Evolutionary conservation across 1,284 basidiomycete genomes (phyloP), one percentile per base, ranked within the genome.

Genomic region (Heterobasidion irregulare): DNA sequence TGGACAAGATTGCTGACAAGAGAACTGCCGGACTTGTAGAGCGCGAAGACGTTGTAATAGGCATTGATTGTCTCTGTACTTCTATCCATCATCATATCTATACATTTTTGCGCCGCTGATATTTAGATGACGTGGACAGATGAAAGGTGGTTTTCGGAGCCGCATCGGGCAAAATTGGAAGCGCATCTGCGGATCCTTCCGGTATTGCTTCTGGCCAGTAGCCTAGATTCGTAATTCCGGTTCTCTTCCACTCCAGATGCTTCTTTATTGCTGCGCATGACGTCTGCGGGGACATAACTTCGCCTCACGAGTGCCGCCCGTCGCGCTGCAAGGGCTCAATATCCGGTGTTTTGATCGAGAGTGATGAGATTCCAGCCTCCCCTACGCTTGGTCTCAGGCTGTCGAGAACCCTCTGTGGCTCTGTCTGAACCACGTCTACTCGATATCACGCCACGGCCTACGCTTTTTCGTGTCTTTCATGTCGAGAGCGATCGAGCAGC

Each of bases 1-100:
- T 97, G 92, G 86, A 84, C 80, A 58, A 76, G 94, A 58, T 71
- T 97, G 56, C 84, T 94, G 60, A 80, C 84, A 60, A 76, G 94
- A 65, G 94, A 97, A 71, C 72, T 96, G 64, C 94, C 94, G 10
- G 94, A 97, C 72, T 62, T 89, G 64, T 91, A 75, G 63, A 38
- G 13, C 4, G 6, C 26, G 6, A 41, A 41, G 38, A 41, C 38
- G 26, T 26, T 41, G 38, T 41, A 41, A 41, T 41, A n/a, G n/a
- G 26, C 26, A 26, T 26, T 6, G 26, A 26, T 26, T 18, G 16
- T 26, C 18, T 43, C 35, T 48, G 50, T 45, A 51, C 12, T n/a
- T 18, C 8, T 50, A 50, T 38, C 16, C n/a, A 12, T 50, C 12
- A 8, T 6, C 32, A 50, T 38, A n/a, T 10, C 34, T 36, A 33